Evolutionary conservation across 768 basidiomycete species (phyloP).

Genomic region (Coprinopsis sp.): DNA sequence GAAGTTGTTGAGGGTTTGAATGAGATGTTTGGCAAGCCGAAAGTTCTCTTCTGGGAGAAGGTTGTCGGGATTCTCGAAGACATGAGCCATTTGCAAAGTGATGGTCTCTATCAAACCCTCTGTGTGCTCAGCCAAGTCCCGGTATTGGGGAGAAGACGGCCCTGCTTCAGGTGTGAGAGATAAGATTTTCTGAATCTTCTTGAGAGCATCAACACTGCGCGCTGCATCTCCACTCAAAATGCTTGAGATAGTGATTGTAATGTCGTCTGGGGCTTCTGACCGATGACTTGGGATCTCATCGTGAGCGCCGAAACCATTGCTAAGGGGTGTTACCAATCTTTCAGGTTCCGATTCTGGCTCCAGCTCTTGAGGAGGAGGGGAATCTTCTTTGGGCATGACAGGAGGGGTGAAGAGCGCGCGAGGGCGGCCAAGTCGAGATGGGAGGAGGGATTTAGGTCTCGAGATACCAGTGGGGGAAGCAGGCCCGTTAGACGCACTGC

Average conservation of each 20-base stretch:
- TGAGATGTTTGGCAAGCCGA: conserved; percentile 93
- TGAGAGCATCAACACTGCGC: conserved; percentile 88
- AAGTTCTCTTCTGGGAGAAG: conserved; percentile 76
- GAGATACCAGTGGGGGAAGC: conserved; percentile 41
- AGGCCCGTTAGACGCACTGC: conserved; percentile 26
- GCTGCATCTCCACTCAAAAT: conserved; percentile 84
- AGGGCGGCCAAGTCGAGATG: conserved; percentile 70
- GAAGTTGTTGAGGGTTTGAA: conserved; percentile 92
- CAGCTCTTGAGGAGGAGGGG: conserved; percentile 13
- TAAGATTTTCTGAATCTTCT: conserved; percentile 86
- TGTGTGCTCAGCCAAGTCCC: conserved; percentile 72
- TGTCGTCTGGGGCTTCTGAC: conserved; percentile 46
- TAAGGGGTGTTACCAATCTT: background rate
- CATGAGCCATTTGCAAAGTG: conserved; percentile 85
- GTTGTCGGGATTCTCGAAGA: conserved; percentile 80
- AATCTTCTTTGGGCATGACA: conserved; percentile 23
- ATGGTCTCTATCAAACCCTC: conserved; percentile 88
- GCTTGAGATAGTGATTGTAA: conserved; percentile 80
- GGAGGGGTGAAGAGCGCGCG: conserved; percentile 36
- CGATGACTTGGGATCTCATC: conserved; percentile 27
- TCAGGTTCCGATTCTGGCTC: conserved; percentile 7
- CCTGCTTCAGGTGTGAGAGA: conserved; percentile 71
- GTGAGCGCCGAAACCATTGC: conserved; percentile 6
- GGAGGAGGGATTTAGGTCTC: conserved; percentile 65
- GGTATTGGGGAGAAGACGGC: conserved; percentile 63